Base-by-base conservation (phyloP, 2,329 filamentous ascomycete genomes). In the Podosphaera aphanis region DNA sequence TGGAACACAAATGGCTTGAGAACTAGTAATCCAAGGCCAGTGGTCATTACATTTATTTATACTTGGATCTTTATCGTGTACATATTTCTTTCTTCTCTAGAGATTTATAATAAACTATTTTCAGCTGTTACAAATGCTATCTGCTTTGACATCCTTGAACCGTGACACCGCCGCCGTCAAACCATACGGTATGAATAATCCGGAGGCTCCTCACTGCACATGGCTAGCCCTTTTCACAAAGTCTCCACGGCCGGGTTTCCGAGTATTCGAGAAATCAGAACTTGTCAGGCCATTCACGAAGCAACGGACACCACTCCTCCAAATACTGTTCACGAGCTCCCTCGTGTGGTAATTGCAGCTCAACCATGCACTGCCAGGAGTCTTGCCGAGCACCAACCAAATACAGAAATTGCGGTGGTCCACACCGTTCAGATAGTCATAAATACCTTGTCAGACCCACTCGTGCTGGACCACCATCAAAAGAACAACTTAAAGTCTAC, bases 301-400 rank as follows among this genome's bases (percentile, higher is more conserved):
- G 42, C 27, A 44, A 6, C 27, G 20, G 27, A 3, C 19, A 44
- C 18, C 29, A 44, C 19, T 16, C 29, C 4, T 18, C n/a, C 7
- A 44, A 36, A 19, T 35, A 44, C 21, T 44, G 42, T 16, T 44
- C 27, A 11, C 31, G 42, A 23, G 42, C 27, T 33, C 29, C 42
- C 13, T 35, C 42, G 2, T 44, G 18, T 35, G 42, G 42, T 20
- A 35, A 44, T 16, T 44, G 42, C 35, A 29, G 42, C 19, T 44
- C 29, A 35, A 35, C 10, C 3, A 44, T 29, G 19, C 29, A 44
- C 16, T 20, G 7, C 1, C 15, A 11, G 21, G 42, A 44, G 6
- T 6, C 15, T 15, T 44, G 27, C 19, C 19, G 10, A 25, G 27
- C 42, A 20, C 4, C 27, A 15, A 43, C 41, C 5, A 43, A 43